Conservation (phyloP, 305 asterid species). For the Fraxinus baroniana region DNA sequence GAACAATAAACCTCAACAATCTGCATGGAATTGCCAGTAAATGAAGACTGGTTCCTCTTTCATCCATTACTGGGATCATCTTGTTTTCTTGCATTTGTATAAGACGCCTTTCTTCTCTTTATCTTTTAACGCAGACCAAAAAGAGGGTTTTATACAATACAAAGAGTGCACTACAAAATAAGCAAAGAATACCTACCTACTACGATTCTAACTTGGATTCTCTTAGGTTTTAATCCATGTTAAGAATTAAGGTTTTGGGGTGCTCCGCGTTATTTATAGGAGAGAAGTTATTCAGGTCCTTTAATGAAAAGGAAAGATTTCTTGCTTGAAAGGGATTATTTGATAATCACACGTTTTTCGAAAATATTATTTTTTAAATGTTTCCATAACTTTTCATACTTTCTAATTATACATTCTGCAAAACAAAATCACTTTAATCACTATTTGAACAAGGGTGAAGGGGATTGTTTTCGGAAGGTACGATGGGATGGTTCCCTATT, state of each 20-base stretch:
- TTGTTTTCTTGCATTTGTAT: not conserved
- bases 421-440: too few relatives aligned
- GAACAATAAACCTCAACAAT: not conserved
- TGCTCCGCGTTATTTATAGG: not conserved
- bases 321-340: not conserved
- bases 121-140: not conserved
- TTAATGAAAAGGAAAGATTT: not conserved
- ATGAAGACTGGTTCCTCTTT: not conserved
- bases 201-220: not conserved
- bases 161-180: not conserved
- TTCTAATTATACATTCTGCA: too few relatives aligned
- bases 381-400: too few relatives aligned
- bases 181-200: not conserved
- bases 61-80: not conserved
- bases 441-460: not conserved
- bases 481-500: not conserved
- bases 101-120: not conserved
- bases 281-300: not conserved
- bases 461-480: not conserved
- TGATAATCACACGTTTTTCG: too few relatives aligned
- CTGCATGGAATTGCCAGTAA: not conserved
- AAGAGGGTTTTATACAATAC: not conserved
- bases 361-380: too few relatives aligned
- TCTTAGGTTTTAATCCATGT: not conserved
- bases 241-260: not conserved